phyloP scores from a whole-genome alignment of 164 flowering plant species.

The Dillenia suffruticosa region DNA sequence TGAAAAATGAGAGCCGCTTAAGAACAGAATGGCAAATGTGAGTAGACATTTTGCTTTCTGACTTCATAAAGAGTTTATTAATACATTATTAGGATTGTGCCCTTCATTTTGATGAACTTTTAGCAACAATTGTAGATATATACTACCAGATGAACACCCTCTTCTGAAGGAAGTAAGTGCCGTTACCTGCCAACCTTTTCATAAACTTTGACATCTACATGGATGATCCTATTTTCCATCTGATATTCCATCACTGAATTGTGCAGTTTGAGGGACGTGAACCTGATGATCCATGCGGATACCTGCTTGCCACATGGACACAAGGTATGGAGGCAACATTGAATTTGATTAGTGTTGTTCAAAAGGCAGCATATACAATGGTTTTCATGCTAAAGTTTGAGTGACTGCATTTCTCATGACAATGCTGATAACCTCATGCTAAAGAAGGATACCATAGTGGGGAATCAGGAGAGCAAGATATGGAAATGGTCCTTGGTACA shows the following conservation, averaged over 20 bases:
- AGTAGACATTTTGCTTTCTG: constrained; percentile 15
- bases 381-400: constrained; percentile 59
- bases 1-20: constrained; percentile 50
- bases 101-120: not conserved
- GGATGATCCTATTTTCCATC: not conserved
- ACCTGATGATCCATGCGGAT: constrained; percentile 43
- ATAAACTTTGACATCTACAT: not conserved
- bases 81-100: too few relatives aligned
- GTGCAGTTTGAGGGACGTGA: constrained; percentile 37
- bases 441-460: constrained; percentile 14
- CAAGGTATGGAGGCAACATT: constrained; percentile 6
- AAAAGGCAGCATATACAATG: constrained; percentile 46
- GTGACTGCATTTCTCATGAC: constrained; percentile 53
- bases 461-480: constrained; percentile 27
- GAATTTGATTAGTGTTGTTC: too few relatives aligned
- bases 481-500: constrained; percentile 35
- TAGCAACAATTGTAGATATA: constrained; percentile 32
- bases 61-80: not conserved
- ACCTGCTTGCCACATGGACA: constrained; percentile 51
- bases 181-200: not conserved
- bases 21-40: constrained; percentile 76
- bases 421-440: too few relatives aligned
- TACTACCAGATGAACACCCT: constrained; percentile 44
- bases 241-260: not conserved
- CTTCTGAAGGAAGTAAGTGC: constrained; percentile 37